Evolutionary conservation across 2,329 filamentous ascomycete species (phyloP).

Genomic region (Xylaria sp.): DNA sequence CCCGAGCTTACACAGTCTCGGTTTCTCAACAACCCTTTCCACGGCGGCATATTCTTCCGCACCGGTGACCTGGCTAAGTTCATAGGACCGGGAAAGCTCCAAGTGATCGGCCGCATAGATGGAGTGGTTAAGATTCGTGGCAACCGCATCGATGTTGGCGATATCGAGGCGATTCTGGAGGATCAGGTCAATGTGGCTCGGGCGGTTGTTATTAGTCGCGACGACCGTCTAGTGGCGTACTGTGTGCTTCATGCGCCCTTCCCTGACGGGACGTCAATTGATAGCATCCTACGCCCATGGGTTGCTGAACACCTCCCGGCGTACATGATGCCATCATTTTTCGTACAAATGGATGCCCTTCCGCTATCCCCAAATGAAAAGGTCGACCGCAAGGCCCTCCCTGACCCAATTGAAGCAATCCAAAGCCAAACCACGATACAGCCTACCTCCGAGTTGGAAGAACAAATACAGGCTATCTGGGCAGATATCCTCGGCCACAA

Average conservation of each 20-base stretch:
- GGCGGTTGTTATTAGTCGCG: constrained; percentile 36
- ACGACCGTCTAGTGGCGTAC: constrained; percentile 41
- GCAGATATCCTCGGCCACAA: constrained; percentile 35
- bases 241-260: constrained; percentile 24
- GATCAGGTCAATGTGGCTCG: constrained; percentile 31
- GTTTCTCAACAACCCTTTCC: constrained; percentile 36
- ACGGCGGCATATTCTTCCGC: constrained; percentile 34
- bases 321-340: constrained; percentile 41
- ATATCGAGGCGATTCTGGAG: constrained; percentile 37
- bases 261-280: not conserved
- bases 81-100: constrained; percentile 25
- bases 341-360: constrained; percentile 36
- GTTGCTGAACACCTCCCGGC: constrained; percentile 33
- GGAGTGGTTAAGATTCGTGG: constrained; percentile 41
- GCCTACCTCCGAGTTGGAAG: constrained; percentile 30
- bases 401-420: constrained; percentile 28
- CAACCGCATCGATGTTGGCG: constrained; percentile 39
- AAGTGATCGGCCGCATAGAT: constrained; percentile 36
- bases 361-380: constrained; percentile 37
- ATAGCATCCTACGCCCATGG: constrained; percentile 33
- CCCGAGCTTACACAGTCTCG: constrained; percentile 25
- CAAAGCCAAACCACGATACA: not conserved
- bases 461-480: constrained; percentile 35
- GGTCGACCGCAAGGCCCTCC: constrained; percentile 38
- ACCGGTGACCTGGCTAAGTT: constrained; percentile 37